These are phyloP conservation scores for Pulicaria dysenterica DNA, from an alignment of 129 eudicot species.

Conservation along the genomic window DNA sequence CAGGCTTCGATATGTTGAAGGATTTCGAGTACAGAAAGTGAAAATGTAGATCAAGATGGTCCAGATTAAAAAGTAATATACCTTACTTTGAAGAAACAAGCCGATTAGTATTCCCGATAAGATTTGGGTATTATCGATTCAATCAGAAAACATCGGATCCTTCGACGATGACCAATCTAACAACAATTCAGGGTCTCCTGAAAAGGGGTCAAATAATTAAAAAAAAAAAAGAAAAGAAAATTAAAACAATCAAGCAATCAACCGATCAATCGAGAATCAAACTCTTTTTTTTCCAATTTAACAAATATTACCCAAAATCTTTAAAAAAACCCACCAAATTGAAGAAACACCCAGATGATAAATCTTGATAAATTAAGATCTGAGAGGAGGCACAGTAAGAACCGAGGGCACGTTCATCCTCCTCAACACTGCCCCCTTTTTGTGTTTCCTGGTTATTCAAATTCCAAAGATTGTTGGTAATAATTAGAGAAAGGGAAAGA, in stretches of 20 bases:
- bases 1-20: not conserved
- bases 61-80: not conserved
- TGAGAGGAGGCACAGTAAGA: slow-evolving; percentile 48
- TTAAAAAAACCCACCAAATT: slow-evolving; percentile 40
- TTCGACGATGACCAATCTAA: slow-evolving; percentile 16
- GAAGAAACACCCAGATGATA: slow-evolving; percentile 41
- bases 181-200: slow-evolving; percentile 23
- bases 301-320: not conserved
- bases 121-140: slow-evolving; percentile 16
- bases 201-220: not conserved
- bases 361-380: slow-evolving; percentile 42
- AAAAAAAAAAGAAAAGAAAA: too few relatives aligned
- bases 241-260: slow-evolving; percentile 18
- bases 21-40: not conserved
- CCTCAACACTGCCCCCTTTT: slow-evolving; percentile 47
- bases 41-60: slow-evolving; percentile 26
- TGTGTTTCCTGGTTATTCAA: slow-evolving; percentile 10
- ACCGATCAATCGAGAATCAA: slow-evolving; percentile 3
- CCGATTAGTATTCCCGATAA: slow-evolving; percentile 18
- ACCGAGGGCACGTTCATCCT: slow-evolving; percentile 66
- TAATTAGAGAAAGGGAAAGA: slow-evolving; percentile 4
- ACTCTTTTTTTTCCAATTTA: not conserved
- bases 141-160: slow-evolving; percentile 41
- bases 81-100: slow-evolving; percentile 21
- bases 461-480: slow-evolving; percentile 1